Percentiles rank a stretch among this genome's conserved stretches.
These are phyloP conservation scores for Penicillium robsamsonii DNA, from an alignment of 495 filamentous ascomycete species.

Conservation along the genomic window DNA sequence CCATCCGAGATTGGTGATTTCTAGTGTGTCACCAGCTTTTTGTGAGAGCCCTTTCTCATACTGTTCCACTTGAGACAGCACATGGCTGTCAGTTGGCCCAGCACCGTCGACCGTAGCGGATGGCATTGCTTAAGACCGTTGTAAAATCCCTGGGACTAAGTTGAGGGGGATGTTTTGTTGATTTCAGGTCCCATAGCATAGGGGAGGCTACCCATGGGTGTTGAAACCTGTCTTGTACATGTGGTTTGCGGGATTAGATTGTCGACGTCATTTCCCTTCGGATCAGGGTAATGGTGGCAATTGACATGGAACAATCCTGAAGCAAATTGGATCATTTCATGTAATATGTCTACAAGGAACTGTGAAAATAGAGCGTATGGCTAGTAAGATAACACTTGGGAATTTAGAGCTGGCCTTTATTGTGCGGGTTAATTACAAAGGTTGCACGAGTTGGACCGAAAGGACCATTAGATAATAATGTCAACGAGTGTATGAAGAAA, in stretches of 20 bases:
- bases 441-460: too few relatives aligned
- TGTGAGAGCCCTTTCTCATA: constrained; percentile 52
- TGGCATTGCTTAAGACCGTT: background rate
- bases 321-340: too few relatives aligned
- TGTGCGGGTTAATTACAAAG: too few relatives aligned
- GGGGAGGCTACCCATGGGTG: constrained; percentile 5
- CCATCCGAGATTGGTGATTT: constrained; percentile 73
- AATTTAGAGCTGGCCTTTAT: too few relatives aligned
- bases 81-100: constrained; percentile 49
- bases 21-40: constrained; percentile 38
- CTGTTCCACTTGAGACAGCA: constrained; percentile 44
- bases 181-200: background rate
- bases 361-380: too few relatives aligned
- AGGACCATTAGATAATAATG: too few relatives aligned
- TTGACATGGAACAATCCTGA: background rate
- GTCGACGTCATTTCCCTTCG: constrained; percentile 21
- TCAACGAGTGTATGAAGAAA: too few relatives aligned
- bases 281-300: constrained; percentile 9
- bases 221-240: background rate
- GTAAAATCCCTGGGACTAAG: background rate
- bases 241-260: background rate
- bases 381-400: too few relatives aligned
- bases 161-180: background rate
- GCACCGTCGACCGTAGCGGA: background rate
- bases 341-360: background rate